phyloP scores from a whole-genome alignment of 192 early-diverging fungal species.

The Backusella sp. region DNA sequence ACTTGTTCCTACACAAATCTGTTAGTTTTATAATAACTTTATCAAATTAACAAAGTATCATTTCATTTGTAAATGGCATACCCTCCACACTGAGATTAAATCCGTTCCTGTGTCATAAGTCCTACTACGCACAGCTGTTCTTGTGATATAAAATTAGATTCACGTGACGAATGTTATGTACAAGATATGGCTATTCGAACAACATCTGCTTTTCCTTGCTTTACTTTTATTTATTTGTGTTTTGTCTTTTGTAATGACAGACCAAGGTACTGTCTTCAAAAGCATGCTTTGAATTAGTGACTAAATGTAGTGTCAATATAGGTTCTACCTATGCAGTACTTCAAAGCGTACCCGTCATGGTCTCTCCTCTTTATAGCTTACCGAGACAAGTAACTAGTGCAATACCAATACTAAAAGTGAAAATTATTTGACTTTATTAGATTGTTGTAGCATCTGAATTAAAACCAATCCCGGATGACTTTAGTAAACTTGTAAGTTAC shows the following conservation, averaged over 20 bases:
- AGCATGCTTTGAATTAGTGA: not conserved
- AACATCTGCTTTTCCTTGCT: not conserved
- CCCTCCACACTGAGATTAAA: too few relatives aligned
- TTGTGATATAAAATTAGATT: not conserved
- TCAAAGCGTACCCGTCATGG: conserved; percentile 38
- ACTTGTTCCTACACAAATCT: too few relatives aligned
- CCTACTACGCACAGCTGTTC: too few relatives aligned
- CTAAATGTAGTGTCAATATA: not conserved
- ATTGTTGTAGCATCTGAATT: conserved; percentile 23
- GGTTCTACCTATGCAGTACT: conserved; percentile 30
- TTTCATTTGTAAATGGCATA: too few relatives aligned
- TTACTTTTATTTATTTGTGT: not conserved
- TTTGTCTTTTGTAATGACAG: not conserved
- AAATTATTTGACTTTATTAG: conserved; percentile 5
- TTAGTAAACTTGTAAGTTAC: conserved; percentile 27
- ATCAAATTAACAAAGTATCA: too few relatives aligned
- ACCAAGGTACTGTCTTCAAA: not conserved
- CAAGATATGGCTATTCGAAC: not conserved
- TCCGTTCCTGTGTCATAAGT: too few relatives aligned
- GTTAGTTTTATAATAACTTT: too few relatives aligned
- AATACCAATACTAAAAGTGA: not conserved
- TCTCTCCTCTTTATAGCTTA: conserved; percentile 34
- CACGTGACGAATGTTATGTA: not conserved
- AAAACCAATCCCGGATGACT: conserved; percentile 31
- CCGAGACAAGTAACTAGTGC: conserved; percentile 29